These are phyloP conservation scores for Carnegiea gigantea DNA, from an alignment of 179 eudicot genomes.

Conservation along the genomic window DNA sequence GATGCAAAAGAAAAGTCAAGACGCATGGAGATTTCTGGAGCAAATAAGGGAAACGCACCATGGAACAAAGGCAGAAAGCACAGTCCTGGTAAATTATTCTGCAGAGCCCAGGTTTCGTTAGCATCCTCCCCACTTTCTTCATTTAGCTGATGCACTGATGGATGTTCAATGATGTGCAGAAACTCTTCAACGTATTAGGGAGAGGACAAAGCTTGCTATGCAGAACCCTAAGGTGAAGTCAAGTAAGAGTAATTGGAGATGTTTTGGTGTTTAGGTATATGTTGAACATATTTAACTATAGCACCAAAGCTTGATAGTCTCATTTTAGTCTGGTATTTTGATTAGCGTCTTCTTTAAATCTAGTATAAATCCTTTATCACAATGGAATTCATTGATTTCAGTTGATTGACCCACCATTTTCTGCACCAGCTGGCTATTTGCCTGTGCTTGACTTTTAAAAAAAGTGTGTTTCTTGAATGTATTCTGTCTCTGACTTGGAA, in stretches of 20 bases:
- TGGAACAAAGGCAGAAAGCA: slow-evolving; percentile 98
- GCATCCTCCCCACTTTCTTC: neutral
- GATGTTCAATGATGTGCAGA: slow-evolving; percentile 49
- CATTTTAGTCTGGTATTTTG: slow-evolving; percentile 4
- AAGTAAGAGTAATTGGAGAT: slow-evolving; percentile 51
- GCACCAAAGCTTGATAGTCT: neutral
- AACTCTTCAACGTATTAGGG: slow-evolving; percentile 65
- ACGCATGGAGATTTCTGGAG: slow-evolving; percentile 82
- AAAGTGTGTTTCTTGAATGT: neutral
- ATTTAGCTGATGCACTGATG: neutral
- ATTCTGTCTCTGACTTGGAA: neutral
- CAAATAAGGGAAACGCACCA: slow-evolving; percentile 78
- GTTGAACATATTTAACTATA: neutral
- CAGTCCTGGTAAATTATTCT: slow-evolving; percentile 60
- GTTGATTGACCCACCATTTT: neutral
- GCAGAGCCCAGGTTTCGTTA: neutral
- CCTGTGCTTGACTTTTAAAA: neutral
- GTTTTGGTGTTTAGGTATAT: slow-evolving; percentile 13
- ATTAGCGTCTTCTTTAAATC: neutral
- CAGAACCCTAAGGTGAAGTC: slow-evolving; percentile 96
- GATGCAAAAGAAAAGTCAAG: slow-evolving; percentile 74
- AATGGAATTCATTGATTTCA: too few species aligned
- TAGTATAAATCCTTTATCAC: neutral
- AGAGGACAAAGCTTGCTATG: slow-evolving; percentile 92
- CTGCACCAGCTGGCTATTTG: slow-evolving; percentile 13